A percentile compares a stretch with the other conserved stretches of the same genome.
Conservation (phyloP, 2,329 filamentous ascomycete species). For the Fusarium sp. region DNA sequence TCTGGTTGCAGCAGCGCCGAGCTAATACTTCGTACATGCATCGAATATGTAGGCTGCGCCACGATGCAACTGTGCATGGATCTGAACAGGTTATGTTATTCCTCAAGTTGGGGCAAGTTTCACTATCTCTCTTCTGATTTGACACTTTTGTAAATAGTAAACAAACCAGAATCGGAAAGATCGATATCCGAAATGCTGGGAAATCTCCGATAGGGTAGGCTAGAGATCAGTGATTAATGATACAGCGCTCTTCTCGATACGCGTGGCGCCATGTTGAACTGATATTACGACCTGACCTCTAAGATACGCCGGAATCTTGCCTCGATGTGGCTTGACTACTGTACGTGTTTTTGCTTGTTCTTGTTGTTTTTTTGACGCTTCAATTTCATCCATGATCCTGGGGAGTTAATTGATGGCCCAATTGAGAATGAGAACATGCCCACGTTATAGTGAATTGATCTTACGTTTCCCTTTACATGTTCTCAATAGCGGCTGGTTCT, state of each 20-base stretch:
- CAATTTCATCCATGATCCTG: constrained; percentile 32
- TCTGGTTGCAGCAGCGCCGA: constrained; percentile 13
- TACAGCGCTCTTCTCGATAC: constrained; percentile 7
- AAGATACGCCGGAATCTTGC: constrained; percentile 24
- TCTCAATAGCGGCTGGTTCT: neutral
- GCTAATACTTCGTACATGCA: constrained; percentile 24
- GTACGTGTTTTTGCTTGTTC: constrained; percentile 4
- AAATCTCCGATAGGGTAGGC: constrained; percentile 43
- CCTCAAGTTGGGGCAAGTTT: neutral
- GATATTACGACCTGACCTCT: constrained; percentile 29
- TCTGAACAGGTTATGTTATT: constrained; percentile 34
- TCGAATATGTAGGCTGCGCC: constrained; percentile 32
- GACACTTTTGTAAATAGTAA: constrained; percentile 18
- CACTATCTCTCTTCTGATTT: constrained; percentile 24
- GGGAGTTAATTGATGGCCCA: constrained; percentile 17
- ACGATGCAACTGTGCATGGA: constrained; percentile 32
- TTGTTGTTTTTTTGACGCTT: constrained; percentile 23
- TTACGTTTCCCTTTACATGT: neutral
- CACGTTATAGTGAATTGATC: constrained; percentile 13
- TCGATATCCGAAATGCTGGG: constrained; percentile 35
- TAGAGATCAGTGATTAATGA: neutral
- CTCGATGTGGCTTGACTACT: constrained; percentile 21
- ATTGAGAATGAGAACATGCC: constrained; percentile 13
- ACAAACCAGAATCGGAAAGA: constrained; percentile 41
- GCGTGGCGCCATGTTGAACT: constrained; percentile 36